These are phyloP conservation scores for Rubus idaeus DNA, from an alignment of 306 rosid genomes.

Conservation along the genomic window DNA sequence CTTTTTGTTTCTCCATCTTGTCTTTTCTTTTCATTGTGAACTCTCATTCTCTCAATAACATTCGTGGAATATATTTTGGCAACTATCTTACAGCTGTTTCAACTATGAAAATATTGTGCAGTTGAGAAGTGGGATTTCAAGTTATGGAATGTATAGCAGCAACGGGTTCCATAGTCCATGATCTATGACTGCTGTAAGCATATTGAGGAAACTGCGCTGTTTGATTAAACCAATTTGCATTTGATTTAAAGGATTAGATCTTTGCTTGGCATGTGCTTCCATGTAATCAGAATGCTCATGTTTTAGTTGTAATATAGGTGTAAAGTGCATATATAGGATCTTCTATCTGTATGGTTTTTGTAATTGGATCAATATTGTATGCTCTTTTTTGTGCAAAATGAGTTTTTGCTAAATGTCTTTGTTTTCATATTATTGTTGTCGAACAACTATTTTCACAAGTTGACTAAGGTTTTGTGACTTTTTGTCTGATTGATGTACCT, in stretches of 20 bases:
- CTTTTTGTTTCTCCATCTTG: constrained; percentile 15
- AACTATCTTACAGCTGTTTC: neutral
- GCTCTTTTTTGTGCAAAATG: neutral
- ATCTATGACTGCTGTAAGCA: neutral
- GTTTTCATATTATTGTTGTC: neutral
- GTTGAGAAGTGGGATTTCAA: constrained; percentile 48
- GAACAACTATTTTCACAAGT: neutral
- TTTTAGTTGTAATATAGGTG: neutral
- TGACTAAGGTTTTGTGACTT: neutral
- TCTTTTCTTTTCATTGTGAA: neutral
- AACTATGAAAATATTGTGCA: constrained; percentile 24
- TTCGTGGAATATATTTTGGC: neutral
- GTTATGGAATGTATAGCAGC: constrained; percentile 28
- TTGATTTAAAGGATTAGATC: neutral
- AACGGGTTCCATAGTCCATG: constrained; percentile 22
- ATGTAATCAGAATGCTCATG: neutral
- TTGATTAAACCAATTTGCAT: neutral
- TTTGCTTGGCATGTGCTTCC: neutral
- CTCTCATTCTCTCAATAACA: neutral
- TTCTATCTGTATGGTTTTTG: neutral
- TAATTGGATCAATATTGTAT: neutral
- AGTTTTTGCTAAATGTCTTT: neutral
- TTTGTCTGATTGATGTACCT: neutral
- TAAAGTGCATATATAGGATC: neutral
- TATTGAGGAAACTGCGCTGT: neutral